Conservation (phyloP, 805 yeast species). For the Nakazawaea ernobii region DNA sequence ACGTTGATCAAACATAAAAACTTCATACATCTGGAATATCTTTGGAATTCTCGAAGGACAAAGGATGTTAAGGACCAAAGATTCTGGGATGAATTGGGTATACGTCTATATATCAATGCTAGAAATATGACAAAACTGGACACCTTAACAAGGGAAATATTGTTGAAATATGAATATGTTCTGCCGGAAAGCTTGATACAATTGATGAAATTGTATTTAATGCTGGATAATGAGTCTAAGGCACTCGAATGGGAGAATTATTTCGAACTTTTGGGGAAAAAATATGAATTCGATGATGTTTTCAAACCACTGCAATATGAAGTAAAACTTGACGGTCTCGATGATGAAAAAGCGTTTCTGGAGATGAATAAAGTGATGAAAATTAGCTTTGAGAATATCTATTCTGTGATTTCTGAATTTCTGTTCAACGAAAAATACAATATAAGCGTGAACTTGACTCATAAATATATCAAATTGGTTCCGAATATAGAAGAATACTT, state of each 20-base stretch:
- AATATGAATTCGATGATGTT: slow-evolving; percentile 6
- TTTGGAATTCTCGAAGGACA: slow-evolving; percentile 29
- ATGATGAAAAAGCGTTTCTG: neutral
- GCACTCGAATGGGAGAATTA: slow-evolving; percentile 1
- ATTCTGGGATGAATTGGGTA: slow-evolving; percentile 52
- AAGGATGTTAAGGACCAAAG: slow-evolving; percentile 32
- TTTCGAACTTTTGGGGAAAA: slow-evolving; percentile 1
- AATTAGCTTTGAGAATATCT: slow-evolving; percentile 7
- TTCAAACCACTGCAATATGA: neutral
- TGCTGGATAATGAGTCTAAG: neutral
- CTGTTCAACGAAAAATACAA: slow-evolving; percentile 3
- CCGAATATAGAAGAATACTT: slow-evolving; percentile 3
- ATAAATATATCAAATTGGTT: slow-evolving; percentile 2
- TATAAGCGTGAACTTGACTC: neutral
- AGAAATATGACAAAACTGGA: slow-evolving; percentile 31
- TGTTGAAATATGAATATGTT: slow-evolving; percentile 25
- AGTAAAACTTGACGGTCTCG: neutral
- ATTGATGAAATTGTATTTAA: slow-evolving; percentile 20
- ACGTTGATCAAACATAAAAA: slow-evolving; percentile 30
- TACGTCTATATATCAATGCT: slow-evolving; percentile 31
- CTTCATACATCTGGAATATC: slow-evolving; percentile 28
- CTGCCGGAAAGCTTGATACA: slow-evolving; percentile 30
- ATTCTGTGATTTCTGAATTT: neutral
- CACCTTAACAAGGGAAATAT: slow-evolving; percentile 22
- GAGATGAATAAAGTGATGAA: slow-evolving; percentile 1